Evolutionary conservation across 805 yeast genomes (phyloP).

Genomic region (Candida ascalaphidarum): DNA sequence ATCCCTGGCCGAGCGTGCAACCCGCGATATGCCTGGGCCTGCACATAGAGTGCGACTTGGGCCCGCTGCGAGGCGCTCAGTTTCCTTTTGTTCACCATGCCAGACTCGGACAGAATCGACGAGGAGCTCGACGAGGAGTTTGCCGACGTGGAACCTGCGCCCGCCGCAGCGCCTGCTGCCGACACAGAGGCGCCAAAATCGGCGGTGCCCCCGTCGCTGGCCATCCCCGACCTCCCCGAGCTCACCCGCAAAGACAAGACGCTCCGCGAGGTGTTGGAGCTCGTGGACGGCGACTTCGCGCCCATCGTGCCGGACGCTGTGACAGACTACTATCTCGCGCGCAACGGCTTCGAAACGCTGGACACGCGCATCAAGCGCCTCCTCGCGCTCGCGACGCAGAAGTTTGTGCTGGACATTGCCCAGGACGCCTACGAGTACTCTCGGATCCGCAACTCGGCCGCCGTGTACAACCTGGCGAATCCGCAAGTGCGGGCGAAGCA

Average conservation of each 20-base stretch:
- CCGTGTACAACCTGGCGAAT: constrained; percentile 78
- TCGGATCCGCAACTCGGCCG: constrained; percentile 78
- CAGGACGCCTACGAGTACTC: constrained; percentile 96
- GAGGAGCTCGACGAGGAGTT: constrained; percentile 2
- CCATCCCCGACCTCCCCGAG: constrained; percentile 51
- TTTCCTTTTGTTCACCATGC: background rate
- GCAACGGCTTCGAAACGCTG: constrained; percentile 75
- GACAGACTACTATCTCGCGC: constrained; percentile 81
- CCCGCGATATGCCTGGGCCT: background rate
- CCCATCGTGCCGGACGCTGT: constrained; percentile 97
- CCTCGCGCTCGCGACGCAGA: constrained; percentile 91
- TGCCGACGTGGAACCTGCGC: no score
- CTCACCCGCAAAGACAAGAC: constrained; percentile 74
- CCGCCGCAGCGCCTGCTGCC: no score
- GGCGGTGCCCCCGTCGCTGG: no score
- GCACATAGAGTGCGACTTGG: background rate
- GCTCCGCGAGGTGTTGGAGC: constrained; percentile 69
- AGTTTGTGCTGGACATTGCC: constrained; percentile 88
- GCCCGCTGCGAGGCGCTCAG: background rate
- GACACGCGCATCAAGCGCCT: constrained; percentile 70
- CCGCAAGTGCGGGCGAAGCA: constrained; percentile 84
- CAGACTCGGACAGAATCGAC: background rate
- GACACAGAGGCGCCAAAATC: no score
- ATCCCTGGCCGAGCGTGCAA: constrained; percentile 1
- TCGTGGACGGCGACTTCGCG: constrained; percentile 84